Evolutionary conservation across 2,329 filamentous ascomycete species (phyloP).

Genomic region (Lachnellula occidentalis): DNA sequence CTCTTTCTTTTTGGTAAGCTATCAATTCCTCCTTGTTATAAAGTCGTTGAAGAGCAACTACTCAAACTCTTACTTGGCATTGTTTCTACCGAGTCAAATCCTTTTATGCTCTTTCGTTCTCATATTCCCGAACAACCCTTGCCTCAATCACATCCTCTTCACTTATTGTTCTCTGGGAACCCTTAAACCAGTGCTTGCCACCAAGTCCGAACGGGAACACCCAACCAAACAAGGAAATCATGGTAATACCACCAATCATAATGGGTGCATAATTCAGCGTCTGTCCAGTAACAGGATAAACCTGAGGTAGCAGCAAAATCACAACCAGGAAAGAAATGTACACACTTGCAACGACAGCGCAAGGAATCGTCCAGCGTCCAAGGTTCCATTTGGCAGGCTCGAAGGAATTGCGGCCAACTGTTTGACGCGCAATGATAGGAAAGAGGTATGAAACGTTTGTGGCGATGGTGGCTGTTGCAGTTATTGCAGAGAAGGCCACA

Average conservation of each 20-base stretch:
- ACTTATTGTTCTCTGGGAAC: slow-evolving; percentile 34
- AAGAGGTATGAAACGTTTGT: slow-evolving; percentile 37
- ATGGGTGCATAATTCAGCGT: slow-evolving; percentile 38
- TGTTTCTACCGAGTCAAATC: too few species aligned
- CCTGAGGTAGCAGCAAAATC: slow-evolving; percentile 34
- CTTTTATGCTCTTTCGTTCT: not conserved
- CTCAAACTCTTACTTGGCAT: too few species aligned
- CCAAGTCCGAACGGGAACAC: slow-evolving; percentile 32
- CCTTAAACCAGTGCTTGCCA: slow-evolving; percentile 34
- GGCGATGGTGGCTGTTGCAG: slow-evolving; percentile 34
- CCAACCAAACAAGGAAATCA: slow-evolving; percentile 34
- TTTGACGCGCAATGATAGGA: slow-evolving; percentile 36
- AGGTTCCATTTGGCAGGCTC: slow-evolving; percentile 34
- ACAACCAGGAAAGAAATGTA: slow-evolving; percentile 35
- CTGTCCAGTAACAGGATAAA: slow-evolving; percentile 34
- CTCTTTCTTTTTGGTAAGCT: too few species aligned
- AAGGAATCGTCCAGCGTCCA: slow-evolving; percentile 24
- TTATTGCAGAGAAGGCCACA: slow-evolving; percentile 36
- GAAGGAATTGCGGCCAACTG: slow-evolving; percentile 32
- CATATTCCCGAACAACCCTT: slow-evolving; percentile 1
- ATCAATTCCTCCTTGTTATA: too few species aligned
- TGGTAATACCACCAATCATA: slow-evolving; percentile 34
- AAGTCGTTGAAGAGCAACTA: too few species aligned
- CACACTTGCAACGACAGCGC: slow-evolving; percentile 27
- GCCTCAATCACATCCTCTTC: slow-evolving; percentile 19